These are phyloP conservation scores for Racocetra persica DNA, from an alignment of 371 early-diverging fungal genomes.

Conservation along the genomic window DNA sequence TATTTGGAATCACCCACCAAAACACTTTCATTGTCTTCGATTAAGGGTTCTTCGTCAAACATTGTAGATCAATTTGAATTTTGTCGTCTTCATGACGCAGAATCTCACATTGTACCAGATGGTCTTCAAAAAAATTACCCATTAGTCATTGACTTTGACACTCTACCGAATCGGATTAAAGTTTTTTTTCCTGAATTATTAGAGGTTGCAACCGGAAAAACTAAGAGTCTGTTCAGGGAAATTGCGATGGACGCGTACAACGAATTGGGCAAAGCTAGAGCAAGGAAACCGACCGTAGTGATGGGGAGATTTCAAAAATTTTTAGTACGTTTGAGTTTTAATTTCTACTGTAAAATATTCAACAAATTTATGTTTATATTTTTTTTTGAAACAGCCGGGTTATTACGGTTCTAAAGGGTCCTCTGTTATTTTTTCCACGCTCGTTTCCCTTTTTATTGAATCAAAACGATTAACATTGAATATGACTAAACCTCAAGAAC, in stretches of 20 bases:
- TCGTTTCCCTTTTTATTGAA: neutral
- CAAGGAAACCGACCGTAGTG: constrained; percentile 20
- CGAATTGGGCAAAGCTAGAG: neutral
- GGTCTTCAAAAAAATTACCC: constrained; percentile 28
- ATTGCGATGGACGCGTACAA: constrained; percentile 2
- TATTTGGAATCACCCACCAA: neutral
- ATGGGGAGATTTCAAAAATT: constrained; percentile 38
- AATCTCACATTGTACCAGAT: constrained; percentile 14
- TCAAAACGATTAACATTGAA: neutral
- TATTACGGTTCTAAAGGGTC: constrained; percentile 37
- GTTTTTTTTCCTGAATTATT: constrained; percentile 6
- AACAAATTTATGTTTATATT: neutral
- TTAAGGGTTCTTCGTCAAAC: neutral
- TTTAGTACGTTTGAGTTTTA: neutral
- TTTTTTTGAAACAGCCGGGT: neutral
- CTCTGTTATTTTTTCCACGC: neutral
- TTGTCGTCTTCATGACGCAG: constrained; percentile 27
- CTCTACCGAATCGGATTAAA: neutral
- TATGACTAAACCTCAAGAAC: constrained; percentile 30
- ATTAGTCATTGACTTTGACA: constrained; percentile 11
- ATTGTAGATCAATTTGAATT: constrained; percentile 11
- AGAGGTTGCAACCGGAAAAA: neutral
- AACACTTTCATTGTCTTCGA: neutral
- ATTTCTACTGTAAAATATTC: no score
- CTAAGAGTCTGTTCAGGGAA: constrained; percentile 4